These are phyloP conservation scores for Russula ochroleuca DNA, from an alignment of 768 basidiomycete genomes.

Conservation along the genomic window DNA sequence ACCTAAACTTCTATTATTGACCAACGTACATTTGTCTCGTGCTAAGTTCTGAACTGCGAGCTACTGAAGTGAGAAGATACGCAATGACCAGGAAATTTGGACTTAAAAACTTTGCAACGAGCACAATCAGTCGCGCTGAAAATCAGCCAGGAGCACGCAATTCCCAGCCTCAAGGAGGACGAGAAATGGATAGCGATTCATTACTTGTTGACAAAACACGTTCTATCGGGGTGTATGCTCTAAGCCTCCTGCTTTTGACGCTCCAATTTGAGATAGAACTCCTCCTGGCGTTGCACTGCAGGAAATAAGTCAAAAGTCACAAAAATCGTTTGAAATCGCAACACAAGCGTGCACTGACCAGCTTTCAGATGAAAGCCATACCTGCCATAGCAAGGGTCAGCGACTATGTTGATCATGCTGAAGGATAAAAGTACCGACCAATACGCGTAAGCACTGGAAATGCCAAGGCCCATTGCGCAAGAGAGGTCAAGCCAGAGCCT, in stretches of 20 bases:
- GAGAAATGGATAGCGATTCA: background rate
- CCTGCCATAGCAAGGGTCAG: slow-evolving; percentile 46
- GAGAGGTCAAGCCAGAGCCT: slow-evolving; percentile 83
- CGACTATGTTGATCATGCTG: slow-evolving; percentile 17
- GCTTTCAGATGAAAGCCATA: slow-evolving; percentile 75
- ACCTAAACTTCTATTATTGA: background rate
- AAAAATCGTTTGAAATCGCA: background rate
- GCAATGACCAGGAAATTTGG: background rate
- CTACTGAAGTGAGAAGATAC: background rate
- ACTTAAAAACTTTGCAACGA: background rate
- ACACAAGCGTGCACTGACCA: slow-evolving; percentile 46
- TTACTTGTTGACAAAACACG: slow-evolving; percentile 10
- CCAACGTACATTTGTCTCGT: background rate
- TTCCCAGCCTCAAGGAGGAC: background rate
- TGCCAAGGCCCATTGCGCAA: slow-evolving; percentile 70
- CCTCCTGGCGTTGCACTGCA: slow-evolving; percentile 77
- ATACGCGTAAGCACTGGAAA: slow-evolving; percentile 69
- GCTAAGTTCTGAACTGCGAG: background rate
- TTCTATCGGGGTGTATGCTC: slow-evolving; percentile 19
- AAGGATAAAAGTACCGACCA: slow-evolving; percentile 56
- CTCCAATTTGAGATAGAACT: slow-evolving; percentile 83
- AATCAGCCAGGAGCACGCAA: background rate
- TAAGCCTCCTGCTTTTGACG: slow-evolving; percentile 41
- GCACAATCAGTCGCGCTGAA: background rate
- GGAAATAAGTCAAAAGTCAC: slow-evolving; percentile 1